Evolutionary conservation across 495 filamentous ascomycete species (phyloP).

Genomic region (Aspergillus cavernicola): DNA sequence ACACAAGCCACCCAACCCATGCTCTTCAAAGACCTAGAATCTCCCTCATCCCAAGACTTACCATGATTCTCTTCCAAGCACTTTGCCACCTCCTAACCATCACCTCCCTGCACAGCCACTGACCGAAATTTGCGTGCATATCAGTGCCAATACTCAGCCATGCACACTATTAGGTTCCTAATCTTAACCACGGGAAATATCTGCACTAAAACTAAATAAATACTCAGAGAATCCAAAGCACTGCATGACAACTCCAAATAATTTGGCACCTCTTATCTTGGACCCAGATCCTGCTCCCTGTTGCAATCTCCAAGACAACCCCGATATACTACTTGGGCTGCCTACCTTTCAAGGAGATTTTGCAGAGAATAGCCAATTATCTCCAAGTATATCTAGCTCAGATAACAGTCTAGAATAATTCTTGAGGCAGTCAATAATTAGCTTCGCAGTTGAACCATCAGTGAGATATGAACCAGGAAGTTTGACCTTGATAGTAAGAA

Average conservation of each 20-base stretch:
- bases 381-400: slow-evolving; percentile 18
- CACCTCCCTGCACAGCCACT: slow-evolving; percentile 18
- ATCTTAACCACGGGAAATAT: background rate
- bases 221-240: too few relatives aligned
- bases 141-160: slow-evolving; percentile 4
- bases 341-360: slow-evolving; percentile 10
- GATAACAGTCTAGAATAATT: slow-evolving; percentile 9
- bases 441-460: too few relatives aligned
- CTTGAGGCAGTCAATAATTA: too few relatives aligned
- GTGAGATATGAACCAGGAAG: too few relatives aligned
- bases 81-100: slow-evolving; percentile 16
- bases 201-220: background rate
- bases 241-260: too few relatives aligned
- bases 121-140: slow-evolving; percentile 17
- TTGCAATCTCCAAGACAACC: too few relatives aligned
- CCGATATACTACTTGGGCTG: slow-evolving; percentile 2
- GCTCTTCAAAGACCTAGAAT: background rate
- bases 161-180: background rate
- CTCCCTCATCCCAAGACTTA: slow-evolving; percentile 3
- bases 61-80: too few relatives aligned
- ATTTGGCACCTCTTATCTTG: too few relatives aligned
- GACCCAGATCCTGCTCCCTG: too few relatives aligned
- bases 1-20: background rate
- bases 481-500: too few relatives aligned
- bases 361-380: background rate